Conservation (phyloP, 441 rosid species). For the Breynia disticha region DNA sequence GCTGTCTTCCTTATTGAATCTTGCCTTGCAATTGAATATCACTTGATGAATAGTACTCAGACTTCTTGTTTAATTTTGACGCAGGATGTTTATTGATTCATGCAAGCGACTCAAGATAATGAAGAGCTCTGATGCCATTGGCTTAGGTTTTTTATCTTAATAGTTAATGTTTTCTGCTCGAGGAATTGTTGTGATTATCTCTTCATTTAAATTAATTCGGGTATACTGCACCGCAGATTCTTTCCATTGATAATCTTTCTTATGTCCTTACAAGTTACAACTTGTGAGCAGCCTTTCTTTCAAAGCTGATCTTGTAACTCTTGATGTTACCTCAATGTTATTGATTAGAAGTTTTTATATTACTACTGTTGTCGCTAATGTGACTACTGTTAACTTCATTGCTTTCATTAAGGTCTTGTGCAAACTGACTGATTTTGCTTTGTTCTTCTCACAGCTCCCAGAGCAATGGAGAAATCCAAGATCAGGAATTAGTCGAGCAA, state of each 20-base stretch:
- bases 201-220: background rate
- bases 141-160: slow-evolving; percentile 46
- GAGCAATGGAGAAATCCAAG: slow-evolving; percentile 90
- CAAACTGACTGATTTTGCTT: background rate
- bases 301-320: too few relatives aligned
- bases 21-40: too few relatives aligned
- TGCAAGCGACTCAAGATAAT: slow-evolving; percentile 87
- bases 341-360: too few relatives aligned
- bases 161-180: background rate
- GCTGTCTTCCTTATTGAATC: too few relatives aligned
- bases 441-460: slow-evolving; percentile 48
- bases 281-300: too few relatives aligned
- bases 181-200: background rate
- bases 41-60: background rate
- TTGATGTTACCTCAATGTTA: too few relatives aligned
- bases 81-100: slow-evolving; percentile 67
- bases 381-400: too few relatives aligned
- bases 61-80: slow-evolving; percentile 5
- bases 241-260: slow-evolving; percentile 4
- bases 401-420: too few relatives aligned
- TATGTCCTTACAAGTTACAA: background rate
- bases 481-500: slow-evolving; percentile 43
- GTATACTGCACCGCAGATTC: too few relatives aligned
- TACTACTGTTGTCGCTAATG: too few relatives aligned
- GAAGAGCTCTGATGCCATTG: slow-evolving; percentile 94